Base-by-base conservation (phyloP, 345 rosid species). In the Salix dunnii region DNA sequence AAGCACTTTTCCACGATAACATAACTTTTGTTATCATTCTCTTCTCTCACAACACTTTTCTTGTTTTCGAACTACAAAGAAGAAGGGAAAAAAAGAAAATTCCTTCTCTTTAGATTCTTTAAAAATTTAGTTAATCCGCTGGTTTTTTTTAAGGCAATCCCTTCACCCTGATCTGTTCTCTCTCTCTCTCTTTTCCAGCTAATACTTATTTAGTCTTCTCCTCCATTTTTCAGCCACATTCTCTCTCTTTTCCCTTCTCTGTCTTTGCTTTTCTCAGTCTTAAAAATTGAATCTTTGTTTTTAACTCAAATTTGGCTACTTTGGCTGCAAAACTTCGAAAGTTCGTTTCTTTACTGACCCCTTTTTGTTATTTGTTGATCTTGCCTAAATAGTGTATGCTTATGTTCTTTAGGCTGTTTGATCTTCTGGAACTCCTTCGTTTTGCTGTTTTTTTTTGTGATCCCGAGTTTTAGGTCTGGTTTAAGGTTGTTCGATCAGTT, bases 171-270 rank as follows among this genome's bases (percentile, higher is more conserved):
- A 80, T 84, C 79, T 49, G 63, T 33, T 13, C 60, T 66, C 60
- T 66, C 60, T 66, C 60, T 66, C 77, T 63, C 68, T 75, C 30
- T 62, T 71, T 73, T 67, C 70, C 74, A 78, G 81, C 86, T 85
- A 18, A 84, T 73, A 62, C 75, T 69, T 78, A 79, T 9, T 85
- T 82, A 70, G 81, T 71, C 77, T 66, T 38, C 72, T 75, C 79
- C 80, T 76, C 82, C 77, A 23, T 70, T 21, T 78, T 79, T 70
- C 79, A 81, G 82, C 76, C 73, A 65, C 62, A 36, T 46, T 72
- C 43, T 76, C 53, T 38, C 62, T 33, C 23, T 75, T 36, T 74
- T 3, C 30, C 30, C 46, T 14, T 33, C 60, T 11, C 66, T 65
- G 28, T 64, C 70, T 36, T 7, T n/a, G 10, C 11, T 30, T 28